Evolutionary conservation across 225 moss, liverwort and hornwort genomes (phyloP), one percentile per base, ranked within the genome.

Genomic region (Pseudoscleropodium purum): DNA sequence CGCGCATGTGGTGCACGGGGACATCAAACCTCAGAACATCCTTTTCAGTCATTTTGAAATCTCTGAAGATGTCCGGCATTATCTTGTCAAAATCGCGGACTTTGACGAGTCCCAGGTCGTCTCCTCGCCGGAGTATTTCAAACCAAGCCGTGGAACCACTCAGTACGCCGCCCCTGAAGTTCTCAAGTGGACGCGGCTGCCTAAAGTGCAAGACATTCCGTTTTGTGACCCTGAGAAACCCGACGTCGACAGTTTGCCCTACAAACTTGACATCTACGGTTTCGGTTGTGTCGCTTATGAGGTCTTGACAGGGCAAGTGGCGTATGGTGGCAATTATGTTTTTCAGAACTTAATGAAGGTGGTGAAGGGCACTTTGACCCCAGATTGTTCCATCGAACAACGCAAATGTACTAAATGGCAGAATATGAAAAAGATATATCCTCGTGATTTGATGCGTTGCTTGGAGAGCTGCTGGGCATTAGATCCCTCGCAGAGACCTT

Each of bases 261-360:
- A 81, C 65, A 83, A 83, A 69, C 67, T 90, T 7, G 92, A 92
- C 81, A 75, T 90, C 59, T 92, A 88, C 31, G 43, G 92, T 65
- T 92, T 90, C 52, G 90, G 90, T n/a, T 34, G 85, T 61, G 7
- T 90, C 24, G 92, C 87, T 36, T 86, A 86, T 30, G 91, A 89
- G 63, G 54, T 91, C n/a, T 82, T 91, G 45, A 91, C 89, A 89
- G 83, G 89, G 27, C 59, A 30, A n/a, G 2, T 0, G 23, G 51
- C 76, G 62, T 63, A 86, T 2, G 51, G 36, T 76, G 36, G 6
- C 60, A 1, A 13, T 5, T 0, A 0, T 12, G 1, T 57, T 31
- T 3, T 0, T 62, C 0, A 7, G 9, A 5, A 4, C 5, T 0
- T 19, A 34, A 8, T 0, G 36, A 47, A 1, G 29, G 86, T 86